Base-by-base conservation (phyloP, 1,284 basidiomycete species). In the Erythrobasidium hasegawianum region DNA sequence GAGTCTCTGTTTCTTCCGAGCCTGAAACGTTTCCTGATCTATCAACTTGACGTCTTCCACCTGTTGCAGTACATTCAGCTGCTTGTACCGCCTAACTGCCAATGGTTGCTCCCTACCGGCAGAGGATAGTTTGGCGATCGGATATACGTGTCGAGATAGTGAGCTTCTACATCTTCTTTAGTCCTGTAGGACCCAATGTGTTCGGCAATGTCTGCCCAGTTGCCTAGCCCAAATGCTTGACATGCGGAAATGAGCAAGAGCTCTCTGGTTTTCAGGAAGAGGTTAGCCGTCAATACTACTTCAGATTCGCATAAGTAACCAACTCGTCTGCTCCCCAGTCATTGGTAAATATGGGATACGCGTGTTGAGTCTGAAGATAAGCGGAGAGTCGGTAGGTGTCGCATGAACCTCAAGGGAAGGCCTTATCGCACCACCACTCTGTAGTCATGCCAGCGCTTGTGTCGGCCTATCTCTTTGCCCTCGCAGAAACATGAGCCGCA, bases 241-340 rank as follows among this genome's bases (percentile, higher is more conserved):
- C 94, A 87, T 10, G 93, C 96, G 67, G 96, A 92, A 58, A 97
- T 82, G 38, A 98, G 81, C 10, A 97, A 81, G 1, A 97, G 81
- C 77, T 98, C 96, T 78, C 89, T 91, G 70, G 11, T 57, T n/a
- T n/a, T n/a, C 40, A n/a, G n/a, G n/a, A n/a, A n/a, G n/a, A n/a
- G n/a, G n/a, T n/a, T n/a, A n/a, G n/a, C n/a, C n/a, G n/a, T n/a
- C n/a, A n/a, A n/a, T n/a, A n/a, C n/a, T n/a, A n/a, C n/a, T n/a
- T n/a, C n/a, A n/a, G n/a, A n/a, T n/a, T n/a, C n/a, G n/a, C n/a
- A n/a, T 20, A 33, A 11, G 11, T 33, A 22, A 80, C 85, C 77
- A 74, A 90, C 87, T 98, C 95, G 78, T 98, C 95, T 8, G 94
- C 96, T 39, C 94, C 95, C 95, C 95, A 98, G 76, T 96, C 92